Base-by-base conservation (phyloP, 1,284 basidiomycete species). In the Singerocomus rubriflavus region DNA sequence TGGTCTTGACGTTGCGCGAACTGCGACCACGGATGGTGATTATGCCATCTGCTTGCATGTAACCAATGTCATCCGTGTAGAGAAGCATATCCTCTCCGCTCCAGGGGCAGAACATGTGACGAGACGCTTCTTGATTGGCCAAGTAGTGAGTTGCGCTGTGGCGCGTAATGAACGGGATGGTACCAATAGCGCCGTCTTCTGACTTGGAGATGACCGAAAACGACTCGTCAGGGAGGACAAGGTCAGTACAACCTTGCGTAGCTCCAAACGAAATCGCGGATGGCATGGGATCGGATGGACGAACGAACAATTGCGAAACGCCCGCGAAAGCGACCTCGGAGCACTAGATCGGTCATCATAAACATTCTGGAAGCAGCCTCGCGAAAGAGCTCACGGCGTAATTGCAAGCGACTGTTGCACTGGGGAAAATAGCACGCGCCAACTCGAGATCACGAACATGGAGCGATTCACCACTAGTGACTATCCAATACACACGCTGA, bases 1-100 rank as follows among this genome's bases (percentile, higher is more conserved):
- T 65, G 16, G 63, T 44, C 40, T 63, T 63, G 34, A 65, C 61
- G 37, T 65, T 65, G 50, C 63, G 60, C 6, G 63, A 65, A 44
- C 61, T 63, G 14, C 63, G 56, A 32, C 61, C 58, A 1, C 53
- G 55, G 46, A 63, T 64, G 9, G 32, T 37, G 38, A 63, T 65
- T 21, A 58, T 63, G 13, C 63, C 63, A 27, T 65, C 63, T 13
- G 48, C 50, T 16, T 58, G 48, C 50, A 62, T 56, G 41, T 53
- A 53, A 11, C 61, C 62, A 27, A 62, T 58, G 31, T 64, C 61
- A 34, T 62, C 61, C 9, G 63, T 61, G 29, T 64, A 64, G 36
- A 62, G 60, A 32, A 62, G 53, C 6, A 61, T 49, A 26, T 60
- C 54, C 0, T 51, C 51, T 12, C 49, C 58, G 10, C 32, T 42